Conservation (phyloP, 1,284 basidiomycete species). For the Irpex lacteus region DNA sequence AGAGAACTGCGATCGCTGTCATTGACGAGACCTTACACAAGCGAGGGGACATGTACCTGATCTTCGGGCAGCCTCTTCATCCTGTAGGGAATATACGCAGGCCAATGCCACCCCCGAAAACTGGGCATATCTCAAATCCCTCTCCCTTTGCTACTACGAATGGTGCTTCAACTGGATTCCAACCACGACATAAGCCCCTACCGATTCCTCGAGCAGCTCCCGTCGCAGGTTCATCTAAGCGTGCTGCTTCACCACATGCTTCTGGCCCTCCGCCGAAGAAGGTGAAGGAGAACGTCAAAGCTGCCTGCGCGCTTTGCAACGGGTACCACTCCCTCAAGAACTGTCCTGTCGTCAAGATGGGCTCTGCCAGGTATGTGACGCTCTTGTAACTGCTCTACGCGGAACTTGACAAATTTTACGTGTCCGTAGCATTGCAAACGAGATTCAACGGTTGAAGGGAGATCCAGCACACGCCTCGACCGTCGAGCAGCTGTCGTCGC, state of each 20-base stretch:
- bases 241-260: conserved; percentile 30
- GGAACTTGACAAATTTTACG: not conserved
- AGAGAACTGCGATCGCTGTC: conserved; percentile 60
- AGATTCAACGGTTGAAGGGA: conserved; percentile 46
- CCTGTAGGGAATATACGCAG: conserved; percentile 34
- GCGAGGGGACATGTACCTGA: conserved; percentile 51
- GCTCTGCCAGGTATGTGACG: conserved; percentile 45
- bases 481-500: conserved; percentile 42
- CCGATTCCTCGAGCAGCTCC: conserved; percentile 1
- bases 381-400: not conserved
- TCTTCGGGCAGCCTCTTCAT: conserved; percentile 60
- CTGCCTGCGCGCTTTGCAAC: conserved; percentile 46
- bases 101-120: not conserved
- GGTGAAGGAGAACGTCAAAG: conserved; percentile 23
- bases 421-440: conserved; percentile 39
- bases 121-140: not conserved
- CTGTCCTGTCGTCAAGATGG: conserved; percentile 50
- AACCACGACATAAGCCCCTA: not conserved
- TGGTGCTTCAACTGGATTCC: not conserved
- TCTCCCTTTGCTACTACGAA: not conserved
- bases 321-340: conserved; percentile 43
- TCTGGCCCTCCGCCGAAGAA: conserved; percentile 32
- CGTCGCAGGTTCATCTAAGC: conserved; percentile 32
- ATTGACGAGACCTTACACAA: conserved; percentile 60
- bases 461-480: conserved; percentile 36